These are phyloP conservation scores for Termitomyces heimii DNA, from an alignment of 768 basidiomycete species.

Conservation along the genomic window DNA sequence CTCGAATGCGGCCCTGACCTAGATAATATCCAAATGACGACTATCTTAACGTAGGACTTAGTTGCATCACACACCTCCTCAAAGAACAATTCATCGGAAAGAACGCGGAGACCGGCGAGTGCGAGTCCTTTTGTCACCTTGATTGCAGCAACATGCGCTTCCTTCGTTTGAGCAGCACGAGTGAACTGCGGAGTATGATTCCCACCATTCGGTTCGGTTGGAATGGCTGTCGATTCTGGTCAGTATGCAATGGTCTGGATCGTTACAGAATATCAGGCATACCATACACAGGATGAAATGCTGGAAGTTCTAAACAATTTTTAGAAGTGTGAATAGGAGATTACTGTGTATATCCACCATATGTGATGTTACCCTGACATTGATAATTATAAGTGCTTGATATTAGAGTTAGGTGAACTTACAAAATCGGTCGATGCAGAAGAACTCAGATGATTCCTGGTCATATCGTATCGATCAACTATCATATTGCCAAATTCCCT, in stretches of 20 bases:
- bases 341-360: conserved; percentile 35
- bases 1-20: conserved; percentile 21
- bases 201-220: conserved; percentile 63
- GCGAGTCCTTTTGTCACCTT: conserved; percentile 56
- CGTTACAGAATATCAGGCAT: conserved; percentile 12
- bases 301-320: conserved; percentile 45
- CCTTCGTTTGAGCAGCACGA: conserved; percentile 46
- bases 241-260: conserved; percentile 9
- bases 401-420: conserved; percentile 21
- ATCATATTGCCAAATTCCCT: conserved; percentile 45
- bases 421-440: conserved; percentile 79
- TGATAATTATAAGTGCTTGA: neutral
- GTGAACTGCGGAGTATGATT: conserved; percentile 73
- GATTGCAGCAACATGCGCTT: conserved; percentile 61
- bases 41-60: neutral
- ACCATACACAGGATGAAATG: conserved; percentile 63
- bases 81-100: conserved; percentile 55
- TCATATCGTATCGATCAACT: conserved; percentile 37
- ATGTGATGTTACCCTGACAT: conserved; percentile 66
- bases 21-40: neutral
- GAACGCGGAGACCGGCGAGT: conserved; percentile 50
- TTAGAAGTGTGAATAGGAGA: neutral
- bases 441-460: conserved; percentile 21
- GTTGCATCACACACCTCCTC: conserved; percentile 34
- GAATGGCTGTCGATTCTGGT: conserved; percentile 48